Conservation (phyloP, 139 green algal genomes). For the Chlorella ohadii region DNA sequence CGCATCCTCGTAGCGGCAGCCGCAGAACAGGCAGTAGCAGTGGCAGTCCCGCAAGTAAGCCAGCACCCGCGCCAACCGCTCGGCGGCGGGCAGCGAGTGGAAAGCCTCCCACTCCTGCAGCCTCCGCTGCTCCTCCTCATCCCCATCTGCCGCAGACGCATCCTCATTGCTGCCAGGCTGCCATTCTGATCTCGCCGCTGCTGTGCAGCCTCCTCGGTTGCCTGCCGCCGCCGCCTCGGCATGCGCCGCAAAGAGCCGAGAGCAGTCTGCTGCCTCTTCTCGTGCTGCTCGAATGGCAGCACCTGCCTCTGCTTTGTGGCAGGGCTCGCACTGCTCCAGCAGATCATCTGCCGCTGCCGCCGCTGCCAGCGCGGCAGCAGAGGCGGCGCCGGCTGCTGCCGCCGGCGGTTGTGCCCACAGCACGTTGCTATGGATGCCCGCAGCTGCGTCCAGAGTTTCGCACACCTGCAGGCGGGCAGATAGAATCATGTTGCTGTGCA, state of each 20-base stretch:
- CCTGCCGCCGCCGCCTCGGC: too few relatives aligned
- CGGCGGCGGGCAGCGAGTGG: conserved; percentile 19
- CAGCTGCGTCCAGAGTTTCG: conserved; percentile 42
- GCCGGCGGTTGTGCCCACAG: conserved; percentile 30
- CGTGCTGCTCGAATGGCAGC: neutral
- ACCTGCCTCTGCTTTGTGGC: neutral
- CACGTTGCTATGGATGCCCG: conserved; percentile 18
- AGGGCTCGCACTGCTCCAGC: conserved; percentile 6
- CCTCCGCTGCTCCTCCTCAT: neutral
- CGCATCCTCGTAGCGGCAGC: conserved; percentile 33
- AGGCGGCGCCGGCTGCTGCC: neutral
- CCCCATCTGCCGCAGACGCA: neutral
- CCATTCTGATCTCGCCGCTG: neutral
- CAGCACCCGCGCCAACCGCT: conserved; percentile 37
- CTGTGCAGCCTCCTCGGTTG: too few relatives aligned
- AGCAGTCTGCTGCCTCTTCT: conserved; percentile 12
- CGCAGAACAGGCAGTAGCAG: conserved; percentile 55
- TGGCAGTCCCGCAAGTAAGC: conserved; percentile 29
- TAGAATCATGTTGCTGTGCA: too few relatives aligned
- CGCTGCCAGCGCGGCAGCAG: neutral
- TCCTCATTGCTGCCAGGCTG: neutral
- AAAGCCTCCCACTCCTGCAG: conserved; percentile 10
- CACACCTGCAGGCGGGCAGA: conserved; percentile 8
- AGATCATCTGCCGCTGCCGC: neutral
- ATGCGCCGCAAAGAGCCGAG: neutral